These are phyloP conservation scores for Hypholoma fasciculare DNA, from an alignment of 768 basidiomycete genomes.

Conservation along the genomic window DNA sequence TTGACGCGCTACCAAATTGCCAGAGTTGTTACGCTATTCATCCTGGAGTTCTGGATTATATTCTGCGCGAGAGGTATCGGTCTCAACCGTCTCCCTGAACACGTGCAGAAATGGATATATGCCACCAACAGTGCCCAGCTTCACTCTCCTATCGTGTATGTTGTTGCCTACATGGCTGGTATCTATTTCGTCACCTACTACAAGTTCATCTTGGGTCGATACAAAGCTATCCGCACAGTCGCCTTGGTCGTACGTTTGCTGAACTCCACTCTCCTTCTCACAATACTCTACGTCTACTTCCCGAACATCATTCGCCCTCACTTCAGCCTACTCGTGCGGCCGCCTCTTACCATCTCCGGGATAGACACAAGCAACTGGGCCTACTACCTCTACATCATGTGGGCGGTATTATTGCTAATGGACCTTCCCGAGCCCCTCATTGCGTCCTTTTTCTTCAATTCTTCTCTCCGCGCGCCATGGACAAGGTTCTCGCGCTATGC, in stretches of 20 bases:
- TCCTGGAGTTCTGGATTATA: neutral
- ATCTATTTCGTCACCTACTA: neutral
- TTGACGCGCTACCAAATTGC: neutral
- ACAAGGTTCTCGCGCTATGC: too few species aligned
- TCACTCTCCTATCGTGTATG: neutral
- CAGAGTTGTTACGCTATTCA: neutral
- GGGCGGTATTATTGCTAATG: too few species aligned
- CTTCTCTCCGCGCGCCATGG: too few species aligned
- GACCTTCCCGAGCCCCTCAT: too few species aligned
- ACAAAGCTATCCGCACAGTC: neutral
- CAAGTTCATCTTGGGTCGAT: neutral
- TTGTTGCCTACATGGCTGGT: neutral
- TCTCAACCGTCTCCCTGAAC: neutral
- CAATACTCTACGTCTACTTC: neutral
- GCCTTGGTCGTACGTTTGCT: neutral
- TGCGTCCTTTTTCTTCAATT: too few species aligned
- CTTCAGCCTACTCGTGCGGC: neutral
- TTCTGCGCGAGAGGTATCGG: neutral
- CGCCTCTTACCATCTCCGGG: slow-evolving; percentile 48
- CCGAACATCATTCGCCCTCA: neutral
- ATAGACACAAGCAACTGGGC: too few species aligned
- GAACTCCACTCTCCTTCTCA: neutral
- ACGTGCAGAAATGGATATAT: neutral
- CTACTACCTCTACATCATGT: too few species aligned
- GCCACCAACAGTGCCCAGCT: neutral